These are phyloP conservation scores for Crithidia acanthocephali DNA, from an alignment of 208 protist genomes.

Conservation along the genomic window DNA sequence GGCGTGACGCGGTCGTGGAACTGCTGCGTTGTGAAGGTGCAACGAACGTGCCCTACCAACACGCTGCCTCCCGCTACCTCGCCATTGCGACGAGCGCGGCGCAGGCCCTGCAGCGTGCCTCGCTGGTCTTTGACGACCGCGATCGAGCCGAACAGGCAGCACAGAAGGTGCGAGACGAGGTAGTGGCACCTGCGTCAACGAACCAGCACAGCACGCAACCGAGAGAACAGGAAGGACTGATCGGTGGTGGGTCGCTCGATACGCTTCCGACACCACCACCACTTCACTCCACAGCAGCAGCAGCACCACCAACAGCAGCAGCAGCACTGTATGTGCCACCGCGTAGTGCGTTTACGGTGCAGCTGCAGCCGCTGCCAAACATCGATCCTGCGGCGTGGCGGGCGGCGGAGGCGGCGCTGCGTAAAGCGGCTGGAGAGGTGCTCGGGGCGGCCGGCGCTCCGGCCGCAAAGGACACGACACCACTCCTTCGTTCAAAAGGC, in stretches of 20 bases:
- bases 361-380: conserved; percentile 22
- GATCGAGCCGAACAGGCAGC: conserved; percentile 12
- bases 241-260: no score
- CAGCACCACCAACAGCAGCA: not conserved
- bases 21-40: conserved; percentile 35
- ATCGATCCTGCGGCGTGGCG: conserved; percentile 31
- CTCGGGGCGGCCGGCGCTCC: not conserved
- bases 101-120: conserved; percentile 39
- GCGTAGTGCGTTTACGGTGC: conserved; percentile 21
- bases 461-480: not conserved
- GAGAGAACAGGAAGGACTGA: no score
- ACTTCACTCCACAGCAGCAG: no score
- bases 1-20: conserved; percentile 29
- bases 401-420: conserved; percentile 20
- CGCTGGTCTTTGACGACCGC: conserved; percentile 22
- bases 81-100: conserved; percentile 23
- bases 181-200: not conserved
- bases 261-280: no score
- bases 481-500: no score
- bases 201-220: no score
- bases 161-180: not conserved
- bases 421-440: conserved; percentile 14
- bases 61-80: conserved; percentile 30
- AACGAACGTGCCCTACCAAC: conserved; percentile 57
- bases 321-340: not conserved